Evolutionary conservation across 768 basidiomycete genomes (phyloP), one percentile per base, ranked within the genome.

Genomic region (Amanita rimosa): DNA sequence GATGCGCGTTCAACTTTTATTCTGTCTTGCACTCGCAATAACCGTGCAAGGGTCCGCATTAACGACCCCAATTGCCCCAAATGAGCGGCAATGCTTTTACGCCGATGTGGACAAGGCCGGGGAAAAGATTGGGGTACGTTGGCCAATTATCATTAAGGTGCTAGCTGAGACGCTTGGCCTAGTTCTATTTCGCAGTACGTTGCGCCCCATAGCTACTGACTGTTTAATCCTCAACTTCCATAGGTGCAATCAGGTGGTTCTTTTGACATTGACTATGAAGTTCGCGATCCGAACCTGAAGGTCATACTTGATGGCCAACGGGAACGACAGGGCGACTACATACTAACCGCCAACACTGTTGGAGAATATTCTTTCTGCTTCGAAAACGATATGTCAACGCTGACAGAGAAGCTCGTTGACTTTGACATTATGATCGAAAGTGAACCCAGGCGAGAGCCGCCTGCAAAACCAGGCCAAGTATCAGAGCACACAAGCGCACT

Each of bases 341-440:
- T 99, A 48, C 76, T 98, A 53, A 98, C 96, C 3, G 96, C 92
- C 16, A 95, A 96, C 67, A 77, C 77, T 16, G 75, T 83, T 62
- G 89, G 89, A 57, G 89, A 92, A 75, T 92, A 91, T 61, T 64
- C 94, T 4, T 98, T 99, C 72, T 98, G 95, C 70, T 96, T 98
- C 63, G 88, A 92, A 62, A 99, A 99, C 64, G 94, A 97, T 70
- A 95, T 95, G 75, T 88, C 85, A 21, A 89, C 90, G 3, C 74
- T 96, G 55, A 86, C 89, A 10, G 90, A 92, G 68, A 98, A 98
- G 65, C 77, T 98, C 41, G 77, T 99, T 58, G 89, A 92, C 67
- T 87, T 92, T 62, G 86, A 90, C 64, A 98, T 99, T 66, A 94
- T 97, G 92, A 91, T 92, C 41, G 96, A 99, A 74, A 92, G 86